Percentiles rank a stretch among this genome's conserved stretches.
phyloP scores from a whole-genome alignment of 2,329 filamentous ascomycete genomes.

The Colletotrichum tabaci region DNA sequence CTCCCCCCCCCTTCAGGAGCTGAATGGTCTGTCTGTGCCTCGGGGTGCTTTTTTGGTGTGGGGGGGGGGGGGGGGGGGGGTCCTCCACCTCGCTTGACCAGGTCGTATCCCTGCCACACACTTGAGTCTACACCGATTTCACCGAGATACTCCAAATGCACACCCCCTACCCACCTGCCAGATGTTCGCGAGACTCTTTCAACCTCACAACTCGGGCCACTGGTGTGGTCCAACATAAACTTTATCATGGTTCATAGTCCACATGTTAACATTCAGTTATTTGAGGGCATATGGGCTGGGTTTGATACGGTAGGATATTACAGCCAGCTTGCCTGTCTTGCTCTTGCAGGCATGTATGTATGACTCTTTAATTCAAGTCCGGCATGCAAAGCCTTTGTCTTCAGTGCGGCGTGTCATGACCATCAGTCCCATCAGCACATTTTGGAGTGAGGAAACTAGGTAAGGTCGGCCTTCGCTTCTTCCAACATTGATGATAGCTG shows the following conservation, averaged over 20 bases:
- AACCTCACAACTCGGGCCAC: background rate
- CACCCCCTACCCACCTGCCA: background rate
- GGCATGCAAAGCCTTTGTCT: too few relatives aligned
- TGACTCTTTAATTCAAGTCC: too few relatives aligned
- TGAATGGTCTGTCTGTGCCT: constrained; percentile 32
- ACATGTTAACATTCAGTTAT: background rate
- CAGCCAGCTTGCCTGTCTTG: background rate
- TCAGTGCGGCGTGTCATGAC: too few relatives aligned
- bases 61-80: background rate
- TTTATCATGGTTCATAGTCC: background rate
- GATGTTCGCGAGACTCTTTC: background rate
- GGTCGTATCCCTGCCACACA: constrained; percentile 28
- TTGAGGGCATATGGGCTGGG: too few relatives aligned
- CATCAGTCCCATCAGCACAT: background rate
- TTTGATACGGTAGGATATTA: background rate
- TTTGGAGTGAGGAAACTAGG: too few relatives aligned
- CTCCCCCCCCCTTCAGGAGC: constrained; percentile 5
- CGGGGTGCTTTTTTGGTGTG: constrained; percentile 26
- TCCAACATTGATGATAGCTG: background rate
- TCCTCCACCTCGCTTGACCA: background rate
- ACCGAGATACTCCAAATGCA: constrained; percentile 1
- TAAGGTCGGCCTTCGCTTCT: background rate
- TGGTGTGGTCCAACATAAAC: too few relatives aligned
- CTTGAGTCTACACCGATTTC: background rate
- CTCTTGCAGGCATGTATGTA: too few relatives aligned